Evolutionary conservation across 2,329 filamentous ascomycete species (phyloP).

Genomic region (Scleromitrula shiraiana): DNA sequence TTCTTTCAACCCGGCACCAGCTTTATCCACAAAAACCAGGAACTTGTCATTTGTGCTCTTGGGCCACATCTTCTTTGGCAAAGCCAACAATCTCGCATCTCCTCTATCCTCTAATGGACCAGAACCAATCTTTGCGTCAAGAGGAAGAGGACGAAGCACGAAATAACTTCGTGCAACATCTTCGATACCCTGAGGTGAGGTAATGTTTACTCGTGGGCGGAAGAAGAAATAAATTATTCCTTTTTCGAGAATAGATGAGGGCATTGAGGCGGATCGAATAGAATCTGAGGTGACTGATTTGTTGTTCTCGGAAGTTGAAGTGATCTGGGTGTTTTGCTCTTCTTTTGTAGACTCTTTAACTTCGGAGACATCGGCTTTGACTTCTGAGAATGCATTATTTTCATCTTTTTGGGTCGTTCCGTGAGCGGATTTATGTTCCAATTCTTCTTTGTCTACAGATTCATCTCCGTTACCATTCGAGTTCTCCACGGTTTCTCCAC

Average conservation of each 20-base stretch:
- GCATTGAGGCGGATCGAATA: constrained; percentile 19
- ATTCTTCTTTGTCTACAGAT: not conserved
- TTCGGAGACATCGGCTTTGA: not conserved
- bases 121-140: constrained; percentile 57
- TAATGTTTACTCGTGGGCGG: constrained; percentile 65
- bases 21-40: constrained; percentile 78
- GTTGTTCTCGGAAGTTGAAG: not conserved
- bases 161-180: constrained; percentile 77
- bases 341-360: not conserved
- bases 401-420: not conserved
- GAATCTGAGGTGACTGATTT: not conserved
- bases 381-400: not conserved
- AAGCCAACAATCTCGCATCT: constrained; percentile 63
- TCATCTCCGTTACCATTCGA: not conserved
- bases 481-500: not conserved
- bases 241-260: constrained; percentile 66
- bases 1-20: constrained; percentile 53
- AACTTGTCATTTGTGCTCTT: constrained; percentile 60
- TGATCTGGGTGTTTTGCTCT: not conserved
- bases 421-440: not conserved
- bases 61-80: constrained; percentile 81
- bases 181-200: constrained; percentile 53
- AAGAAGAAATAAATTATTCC: constrained; percentile 90
- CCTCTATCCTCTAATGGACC: constrained; percentile 41
- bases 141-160: constrained; percentile 64